A percentile compares a stretch with the other conserved stretches of the same genome.
Evolutionary conservation across 2,329 filamentous ascomycete species (phyloP).

Genomic region (Lojkania enalia): DNA sequence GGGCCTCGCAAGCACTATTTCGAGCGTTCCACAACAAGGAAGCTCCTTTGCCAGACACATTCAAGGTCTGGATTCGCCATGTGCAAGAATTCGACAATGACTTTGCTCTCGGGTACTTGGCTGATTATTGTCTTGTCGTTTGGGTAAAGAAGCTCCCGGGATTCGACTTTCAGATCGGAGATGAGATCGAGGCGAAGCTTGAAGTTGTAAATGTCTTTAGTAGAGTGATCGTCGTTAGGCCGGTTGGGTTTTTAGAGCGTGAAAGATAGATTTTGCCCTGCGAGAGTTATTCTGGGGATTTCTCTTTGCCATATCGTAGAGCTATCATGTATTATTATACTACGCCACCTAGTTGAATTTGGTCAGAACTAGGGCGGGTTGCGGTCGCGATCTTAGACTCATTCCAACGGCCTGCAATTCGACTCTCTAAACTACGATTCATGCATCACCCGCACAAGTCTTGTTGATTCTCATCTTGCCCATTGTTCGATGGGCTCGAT

Average conservation of each 20-base stretch:
- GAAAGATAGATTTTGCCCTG: too few relatives aligned
- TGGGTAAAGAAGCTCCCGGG: neutral
- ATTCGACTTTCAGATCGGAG: conserved; percentile 39
- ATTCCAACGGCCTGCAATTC: too few relatives aligned
- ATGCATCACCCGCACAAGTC: too few relatives aligned
- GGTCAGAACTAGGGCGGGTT: too few relatives aligned
- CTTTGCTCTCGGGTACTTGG: neutral
- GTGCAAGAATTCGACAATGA: conserved; percentile 4
- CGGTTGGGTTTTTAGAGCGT: conserved; percentile 45
- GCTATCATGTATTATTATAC: too few relatives aligned
- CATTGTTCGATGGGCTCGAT: too few relatives aligned
- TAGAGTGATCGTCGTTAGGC: conserved; percentile 34
- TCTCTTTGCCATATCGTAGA: too few relatives aligned
- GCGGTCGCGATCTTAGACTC: too few relatives aligned
- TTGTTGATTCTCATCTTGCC: too few relatives aligned
- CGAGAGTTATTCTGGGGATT: too few relatives aligned
- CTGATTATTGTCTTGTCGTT: neutral
- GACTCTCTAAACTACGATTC: too few relatives aligned
- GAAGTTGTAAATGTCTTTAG: conserved; percentile 41
- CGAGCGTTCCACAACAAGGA: conserved; percentile 62
- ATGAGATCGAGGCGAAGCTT: conserved; percentile 53
- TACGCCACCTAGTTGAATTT: too few relatives aligned
- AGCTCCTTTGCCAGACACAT: conserved; percentile 53
- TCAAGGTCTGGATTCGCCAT: conserved; percentile 39
- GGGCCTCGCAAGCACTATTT: conserved; percentile 59